Conservation (phyloP, 73 alveolate species). For the Stentor roeselii region DNA sequence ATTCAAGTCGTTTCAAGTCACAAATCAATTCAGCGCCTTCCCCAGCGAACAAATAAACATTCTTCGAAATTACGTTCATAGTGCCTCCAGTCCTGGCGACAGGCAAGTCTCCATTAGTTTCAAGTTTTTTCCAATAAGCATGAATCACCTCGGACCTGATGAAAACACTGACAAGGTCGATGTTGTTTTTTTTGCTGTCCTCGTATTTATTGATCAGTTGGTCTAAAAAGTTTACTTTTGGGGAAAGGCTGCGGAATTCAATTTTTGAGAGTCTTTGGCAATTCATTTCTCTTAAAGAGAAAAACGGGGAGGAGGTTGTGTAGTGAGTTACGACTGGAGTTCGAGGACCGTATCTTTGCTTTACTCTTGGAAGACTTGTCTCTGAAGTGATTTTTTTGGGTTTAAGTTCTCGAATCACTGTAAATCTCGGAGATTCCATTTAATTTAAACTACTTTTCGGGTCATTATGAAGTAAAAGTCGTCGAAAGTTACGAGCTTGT, state of each 20-base stretch:
- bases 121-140: neutral
- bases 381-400: neutral
- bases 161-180: neutral
- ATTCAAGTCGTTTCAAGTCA: neutral
- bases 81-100: neutral
- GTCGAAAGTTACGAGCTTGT: neutral
- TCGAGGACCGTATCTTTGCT: neutral
- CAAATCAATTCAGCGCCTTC: neutral
- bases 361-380: neutral
- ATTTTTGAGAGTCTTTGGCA: too few species aligned
- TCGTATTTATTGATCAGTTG: neutral
- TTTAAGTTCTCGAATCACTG: neutral
- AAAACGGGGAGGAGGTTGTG: too few species aligned
- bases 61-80: neutral
- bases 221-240: too few species aligned
- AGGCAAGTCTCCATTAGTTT: neutral
- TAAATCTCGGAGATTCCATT: too few species aligned
- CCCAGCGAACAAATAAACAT: neutral
- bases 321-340: neutral
- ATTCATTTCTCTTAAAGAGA: too few species aligned
- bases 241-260: too few species aligned
- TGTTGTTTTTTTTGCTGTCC: neutral
- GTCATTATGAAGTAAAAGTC: neutral
- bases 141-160: neutral
- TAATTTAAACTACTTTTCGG: neutral